Conservation (phyloP, 2,329 filamentous ascomycete genomes). For the Conoideocrella luteorostrata region DNA sequence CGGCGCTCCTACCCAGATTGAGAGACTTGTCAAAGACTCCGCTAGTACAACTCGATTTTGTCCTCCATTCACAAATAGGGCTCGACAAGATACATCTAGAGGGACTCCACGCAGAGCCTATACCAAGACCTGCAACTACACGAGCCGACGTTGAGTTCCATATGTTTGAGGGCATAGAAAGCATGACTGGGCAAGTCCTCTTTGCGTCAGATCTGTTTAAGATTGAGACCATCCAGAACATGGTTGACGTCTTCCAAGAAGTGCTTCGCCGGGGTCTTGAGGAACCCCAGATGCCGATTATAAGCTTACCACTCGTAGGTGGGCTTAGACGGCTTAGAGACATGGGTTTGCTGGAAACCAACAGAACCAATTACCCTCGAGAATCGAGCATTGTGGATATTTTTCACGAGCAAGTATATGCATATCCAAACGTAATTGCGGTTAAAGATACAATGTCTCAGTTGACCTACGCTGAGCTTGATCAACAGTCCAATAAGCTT, state of each 20-base stretch:
- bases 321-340: slow-evolving; percentile 6
- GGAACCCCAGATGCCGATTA: slow-evolving; percentile 8
- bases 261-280: slow-evolving; percentile 9
- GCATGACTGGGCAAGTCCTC: background rate
- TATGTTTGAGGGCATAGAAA: background rate
- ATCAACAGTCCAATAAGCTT: slow-evolving; percentile 13
- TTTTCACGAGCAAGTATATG: slow-evolving; percentile 16
- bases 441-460: slow-evolving; percentile 12
- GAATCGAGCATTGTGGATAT: slow-evolving; percentile 18
- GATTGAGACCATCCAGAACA: background rate
- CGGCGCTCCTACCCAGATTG: slow-evolving; percentile 8
- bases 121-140: slow-evolving; percentile 6
- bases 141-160: slow-evolving; percentile 17
- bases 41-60: slow-evolving; percentile 14
- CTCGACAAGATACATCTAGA: slow-evolving; percentile 14
- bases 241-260: background rate
- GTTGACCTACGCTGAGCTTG: slow-evolving; percentile 16
- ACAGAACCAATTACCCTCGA: slow-evolving; percentile 12
- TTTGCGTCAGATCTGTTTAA: background rate
- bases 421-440: slow-evolving; percentile 10
- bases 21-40: slow-evolving; percentile 14
- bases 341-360: slow-evolving; percentile 14
- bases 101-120: slow-evolving; percentile 10
- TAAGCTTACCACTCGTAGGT: slow-evolving; percentile 3
- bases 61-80: slow-evolving; percentile 16